Base-by-base conservation (phyloP, 768 basidiomycete genomes). In the Boletus rubescentipes region DNA sequence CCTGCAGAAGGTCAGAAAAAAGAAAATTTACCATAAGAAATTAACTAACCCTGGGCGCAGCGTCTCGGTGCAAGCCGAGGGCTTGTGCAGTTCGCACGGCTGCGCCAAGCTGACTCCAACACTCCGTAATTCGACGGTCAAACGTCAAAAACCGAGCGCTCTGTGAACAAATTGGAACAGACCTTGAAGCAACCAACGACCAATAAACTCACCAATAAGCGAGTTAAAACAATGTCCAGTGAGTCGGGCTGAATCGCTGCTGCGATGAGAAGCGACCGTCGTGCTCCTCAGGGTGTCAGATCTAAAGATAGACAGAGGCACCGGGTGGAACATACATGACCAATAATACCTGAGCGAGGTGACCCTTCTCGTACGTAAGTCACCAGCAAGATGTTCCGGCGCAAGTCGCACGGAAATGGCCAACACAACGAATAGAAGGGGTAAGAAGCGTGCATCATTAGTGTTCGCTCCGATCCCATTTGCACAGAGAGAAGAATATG, bases 51-150 rank as follows among this genome's bases (percentile, higher is more conserved):
- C 91, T 85, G 32, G 84, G 85, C 2, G 86, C 81, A 10, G 89
- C 91, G 70, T 98, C 94, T 46, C 94, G 81, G 72, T 97, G 94
- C 34, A 98, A 73, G 9, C 94, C 95, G 20, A 98, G 82, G 4
- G 94, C 94, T 64, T 96, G 93, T 9, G 93, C 94, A 31, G 94
- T 97, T 54, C 93, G 75, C 14, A 98, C 87, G 44, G 92, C 92
- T 7, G 94, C 93, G 34, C 94, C 94, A 16, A 98, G 77, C 64
- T 96, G 93, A 67, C 91, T 93, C 93, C 94, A 98, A 64, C 93
- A 94, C 73, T 97, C 94, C 9, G 93, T 94, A 54, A 96, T 89
- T 43, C 90, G 84, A 44, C 89, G 83, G 66, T 92, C 89, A 63
- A 91, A 82, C 5, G 81, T 77, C 45, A 84, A 67, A 61, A 83